These are phyloP conservation scores for Psilocybe sp. DNA, from an alignment of 768 basidiomycete genomes.

Conservation along the genomic window DNA sequence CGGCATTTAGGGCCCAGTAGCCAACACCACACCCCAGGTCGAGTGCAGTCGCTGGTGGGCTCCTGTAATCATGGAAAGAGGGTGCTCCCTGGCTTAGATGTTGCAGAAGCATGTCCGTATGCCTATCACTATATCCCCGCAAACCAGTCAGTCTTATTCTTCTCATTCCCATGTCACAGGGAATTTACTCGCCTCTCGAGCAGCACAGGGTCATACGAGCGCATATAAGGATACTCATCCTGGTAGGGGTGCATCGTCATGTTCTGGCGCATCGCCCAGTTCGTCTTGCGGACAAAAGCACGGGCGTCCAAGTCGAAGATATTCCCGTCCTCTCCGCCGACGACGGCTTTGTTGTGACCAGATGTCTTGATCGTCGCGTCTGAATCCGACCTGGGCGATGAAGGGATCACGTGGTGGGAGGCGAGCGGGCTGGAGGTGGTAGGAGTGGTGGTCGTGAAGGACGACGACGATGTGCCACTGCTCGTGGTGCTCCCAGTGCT, in stretches of 20 bases:
- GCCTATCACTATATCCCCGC: slow-evolving; percentile 51
- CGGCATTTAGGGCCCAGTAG: slow-evolving; percentile 63
- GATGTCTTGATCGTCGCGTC: slow-evolving; percentile 5
- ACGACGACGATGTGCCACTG: too few relatives aligned
- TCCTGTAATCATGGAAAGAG: slow-evolving; percentile 54
- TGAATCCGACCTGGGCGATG: slow-evolving; percentile 7
- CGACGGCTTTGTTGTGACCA: slow-evolving; percentile 15
- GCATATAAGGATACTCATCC: slow-evolving; percentile 57
- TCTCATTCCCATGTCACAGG: slow-evolving; percentile 3
- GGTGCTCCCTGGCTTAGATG: slow-evolving; percentile 58
- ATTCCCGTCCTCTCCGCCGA: slow-evolving; percentile 13
- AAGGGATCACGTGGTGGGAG: slow-evolving; percentile 7
- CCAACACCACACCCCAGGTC: slow-evolving; percentile 79
- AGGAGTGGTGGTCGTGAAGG: neutral
- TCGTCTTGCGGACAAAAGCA: slow-evolving; percentile 28
- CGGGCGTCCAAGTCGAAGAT: slow-evolving; percentile 5
- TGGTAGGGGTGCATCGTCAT: slow-evolving; percentile 58
- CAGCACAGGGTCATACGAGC: slow-evolving; percentile 54
- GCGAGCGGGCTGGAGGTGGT: slow-evolving; percentile 5
- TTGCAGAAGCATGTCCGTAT: slow-evolving; percentile 50
- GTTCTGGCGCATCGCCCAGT: slow-evolving; percentile 38
- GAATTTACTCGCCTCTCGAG: slow-evolving; percentile 52
- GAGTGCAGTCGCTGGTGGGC: slow-evolving; percentile 53
- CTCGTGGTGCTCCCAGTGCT: too few relatives aligned
- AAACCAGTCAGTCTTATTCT: neutral